Evolutionary conservation across 2,329 filamentous ascomycete genomes (phyloP).

Genomic region (Mariannaea elegans): DNA sequence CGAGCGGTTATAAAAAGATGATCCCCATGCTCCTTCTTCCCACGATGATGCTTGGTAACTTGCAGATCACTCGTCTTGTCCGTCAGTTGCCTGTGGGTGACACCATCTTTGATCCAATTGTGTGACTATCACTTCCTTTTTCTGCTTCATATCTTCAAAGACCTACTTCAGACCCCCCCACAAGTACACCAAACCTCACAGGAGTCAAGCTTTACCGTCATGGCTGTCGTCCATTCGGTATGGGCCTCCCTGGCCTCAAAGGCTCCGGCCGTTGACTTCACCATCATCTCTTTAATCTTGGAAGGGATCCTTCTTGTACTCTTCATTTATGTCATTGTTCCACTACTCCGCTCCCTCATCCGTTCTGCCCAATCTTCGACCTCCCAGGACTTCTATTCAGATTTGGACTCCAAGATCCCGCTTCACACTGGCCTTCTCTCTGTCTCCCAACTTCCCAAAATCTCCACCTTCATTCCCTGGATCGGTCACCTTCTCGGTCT

Average conservation of each 20-base stretch:
- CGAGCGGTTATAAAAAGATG: constrained; percentile 12
- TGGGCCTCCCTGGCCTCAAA: constrained; percentile 13
- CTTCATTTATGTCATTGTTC: constrained; percentile 18
- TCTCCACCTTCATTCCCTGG: constrained; percentile 35
- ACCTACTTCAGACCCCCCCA: background rate
- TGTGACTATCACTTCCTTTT: background rate
- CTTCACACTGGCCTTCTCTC: constrained; percentile 14
- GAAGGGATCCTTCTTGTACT: constrained; percentile 25
- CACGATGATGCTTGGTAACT: constrained; percentile 9
- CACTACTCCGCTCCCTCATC: constrained; percentile 9
- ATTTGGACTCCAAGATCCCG: constrained; percentile 17
- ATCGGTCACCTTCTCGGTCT: constrained; percentile 39
- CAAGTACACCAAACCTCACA: background rate
- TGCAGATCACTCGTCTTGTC: constrained; percentile 4
- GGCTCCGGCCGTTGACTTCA: constrained; percentile 3
- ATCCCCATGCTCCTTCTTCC: constrained; percentile 13
- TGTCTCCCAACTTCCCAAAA: constrained; percentile 33
- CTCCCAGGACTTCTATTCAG: constrained; percentile 11
- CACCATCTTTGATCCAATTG: background rate
- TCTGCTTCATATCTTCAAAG: background rate
- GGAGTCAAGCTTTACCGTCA: background rate
- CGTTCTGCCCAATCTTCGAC: background rate
- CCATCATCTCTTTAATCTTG: constrained; percentile 14
- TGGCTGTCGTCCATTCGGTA: constrained; percentile 7
- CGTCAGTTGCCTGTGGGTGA: background rate